Base-by-base conservation (phyloP, 331 rosid species). In the Malus hybrid region DNA sequence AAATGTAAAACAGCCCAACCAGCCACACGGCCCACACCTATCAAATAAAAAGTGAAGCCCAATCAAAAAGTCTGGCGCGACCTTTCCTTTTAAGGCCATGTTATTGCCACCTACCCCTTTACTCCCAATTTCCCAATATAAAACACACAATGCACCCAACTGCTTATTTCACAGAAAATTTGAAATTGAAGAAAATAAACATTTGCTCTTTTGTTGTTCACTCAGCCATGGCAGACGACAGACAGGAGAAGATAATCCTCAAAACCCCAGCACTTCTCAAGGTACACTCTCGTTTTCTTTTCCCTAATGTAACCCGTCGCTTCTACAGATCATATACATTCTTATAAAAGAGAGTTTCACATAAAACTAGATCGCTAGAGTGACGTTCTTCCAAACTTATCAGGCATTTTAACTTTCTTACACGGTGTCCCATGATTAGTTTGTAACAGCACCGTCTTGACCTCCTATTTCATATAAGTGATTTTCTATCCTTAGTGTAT, bases 241-340 rank as follows among this genome's bases (percentile, higher is more conserved):
- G 15, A n/a, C 14, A 1, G 12, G 63, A 58, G 6, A 86, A 65
- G 79, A 66, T 8, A 60, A 76, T 83, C 61, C 87, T 86, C 46
- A 32, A 75, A 75, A 78, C 34, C 70, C 80, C 83, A 53, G 77
- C 78, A 14, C 89, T 86, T 69, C 70, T 58, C 11, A 18, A 78
- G 87, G 89, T 83, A 62, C 52, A 20, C 3, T 10, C 32, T 26
- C 53, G 19, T 15, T 60, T 42, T 36, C 18, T 4, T 60, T 39
- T 30, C 0, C 50, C 15, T 11, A 44, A 44, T 44, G 50, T 46
- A 6, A 46, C 2, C 6, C 2, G 6, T 12, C 2, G 18, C 52
- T 46, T 46, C 0, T 46, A 46, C 6, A 1, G 16, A 46, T 46
- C 6, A 46, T 0, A 46, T 46, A 0, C 0, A 2, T 44, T 46